Evolutionary conservation across 1,139 yeast genomes (phyloP), one percentile per base, ranked within the genome.

Genomic region (Pichia sp.): DNA sequence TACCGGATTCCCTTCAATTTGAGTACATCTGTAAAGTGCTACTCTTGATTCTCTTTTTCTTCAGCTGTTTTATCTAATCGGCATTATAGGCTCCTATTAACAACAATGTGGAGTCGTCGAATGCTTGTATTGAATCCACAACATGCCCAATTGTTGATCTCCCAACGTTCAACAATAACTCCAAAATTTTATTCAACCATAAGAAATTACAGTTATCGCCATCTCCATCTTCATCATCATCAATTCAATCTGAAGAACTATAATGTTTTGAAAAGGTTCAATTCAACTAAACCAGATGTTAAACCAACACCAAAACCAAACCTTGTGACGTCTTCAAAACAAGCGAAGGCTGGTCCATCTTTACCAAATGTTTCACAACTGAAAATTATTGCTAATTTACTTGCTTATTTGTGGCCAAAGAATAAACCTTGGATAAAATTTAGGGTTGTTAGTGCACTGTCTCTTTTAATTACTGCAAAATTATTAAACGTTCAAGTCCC

Each of bases 401-500:
- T 87, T 59, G 73, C 81, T 44, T 93, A 95, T 55, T 78, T 93
- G 29, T 93, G 99, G 99, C 99, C 99, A 29, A 80, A 81, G 60
- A 75, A 83, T 59, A 84, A 87, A 58, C 72, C 79, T 6, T 76
- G 83, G 49, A 89, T 88, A 57, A 86, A 83, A 64, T 64, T 80
- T 41, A 73, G 99, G 47, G 99, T 93, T 0, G 70, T 86, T 0
- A 60, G 86, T 10, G 97, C 99, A 0, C 67, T 93, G 30, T 63
- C 83, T 0, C 70, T 93, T 51, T 75, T 93, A 57, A 78, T 95
- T 8, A 83, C 83, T 0, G 87, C 97, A 31, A 93, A 93, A 67
- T 64, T 93, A 9, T 73, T 93, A 46, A 95, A 91, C 66, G 96
- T 93, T 7, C 96, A 93, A 67, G 99, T 93, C 5, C 99, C 99